phyloP scores from a whole-genome alignment of 2,329 filamentous ascomycete species.

The Diaporthe batatas region DNA sequence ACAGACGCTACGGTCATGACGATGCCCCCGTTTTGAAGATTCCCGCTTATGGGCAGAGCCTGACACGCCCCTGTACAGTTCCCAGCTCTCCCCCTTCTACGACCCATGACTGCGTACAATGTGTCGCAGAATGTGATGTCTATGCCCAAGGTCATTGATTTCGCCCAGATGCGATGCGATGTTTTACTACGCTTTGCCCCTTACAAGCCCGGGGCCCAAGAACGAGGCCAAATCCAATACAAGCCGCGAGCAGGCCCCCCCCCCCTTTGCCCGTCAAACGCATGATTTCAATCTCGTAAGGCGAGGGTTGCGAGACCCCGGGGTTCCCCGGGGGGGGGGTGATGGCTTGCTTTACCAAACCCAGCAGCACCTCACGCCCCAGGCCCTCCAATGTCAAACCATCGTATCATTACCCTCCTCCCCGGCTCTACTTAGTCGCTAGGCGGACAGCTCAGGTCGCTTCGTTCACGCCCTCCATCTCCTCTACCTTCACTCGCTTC shows the following conservation, averaged over 20 bases:
- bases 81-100: neutral
- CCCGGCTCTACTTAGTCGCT: neutral
- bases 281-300: neutral
- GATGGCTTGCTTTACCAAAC: neutral
- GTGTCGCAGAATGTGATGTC: conserved; percentile 19
- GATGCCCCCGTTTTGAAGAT: neutral
- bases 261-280: conserved; percentile 12
- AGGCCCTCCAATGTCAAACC: conserved; percentile 1
- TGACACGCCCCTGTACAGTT: conserved; percentile 8
- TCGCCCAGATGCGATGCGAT: neutral
- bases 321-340: no score
- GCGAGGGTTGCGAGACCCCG: no score
- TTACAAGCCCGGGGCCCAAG: neutral
- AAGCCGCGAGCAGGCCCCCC: neutral
- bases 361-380: neutral
- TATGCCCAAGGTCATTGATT: conserved; percentile 4
- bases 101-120: neutral
- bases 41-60: neutral
- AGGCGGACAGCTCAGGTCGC: neutral
- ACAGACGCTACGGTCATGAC: conserved; percentile 20
- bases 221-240: neutral
- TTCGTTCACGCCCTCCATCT: conserved; percentile 3
- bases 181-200: neutral
- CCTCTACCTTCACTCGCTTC: conserved; percentile 30
- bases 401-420: neutral